phyloP scores from a whole-genome alignment of 768 basidiomycete species.

The Multifurca ochricompacta region DNA sequence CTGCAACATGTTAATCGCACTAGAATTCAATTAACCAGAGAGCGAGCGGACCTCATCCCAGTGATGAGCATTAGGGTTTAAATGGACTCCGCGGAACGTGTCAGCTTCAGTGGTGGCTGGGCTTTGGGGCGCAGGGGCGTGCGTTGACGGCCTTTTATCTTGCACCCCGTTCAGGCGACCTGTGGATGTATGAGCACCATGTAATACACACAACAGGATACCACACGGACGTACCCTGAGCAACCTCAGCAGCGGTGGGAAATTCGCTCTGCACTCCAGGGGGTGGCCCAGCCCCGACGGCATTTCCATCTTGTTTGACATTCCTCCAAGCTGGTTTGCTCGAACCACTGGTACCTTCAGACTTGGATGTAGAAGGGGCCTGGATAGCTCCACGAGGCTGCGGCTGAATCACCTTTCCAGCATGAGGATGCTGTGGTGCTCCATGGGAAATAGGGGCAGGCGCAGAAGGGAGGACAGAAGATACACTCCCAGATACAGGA shows the following conservation, averaged over 20 bases:
- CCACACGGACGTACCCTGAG: conserved; percentile 51
- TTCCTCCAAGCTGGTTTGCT: conserved; percentile 69
- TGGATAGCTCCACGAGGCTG: conserved; percentile 39
- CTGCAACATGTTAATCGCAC: conserved; percentile 32
- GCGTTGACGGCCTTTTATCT: conserved; percentile 39
- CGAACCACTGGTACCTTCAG: conserved; percentile 19
- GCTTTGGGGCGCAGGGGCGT: conserved; percentile 45
- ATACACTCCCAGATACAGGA: conserved; percentile 35
- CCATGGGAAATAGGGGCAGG: conserved; percentile 25
- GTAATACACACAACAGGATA: not conserved
- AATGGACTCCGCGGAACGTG: conserved; percentile 88
- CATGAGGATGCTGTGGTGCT: conserved; percentile 47
- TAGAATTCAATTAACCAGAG: not conserved
- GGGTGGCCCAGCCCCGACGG: conserved; percentile 33
- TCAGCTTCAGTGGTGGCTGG: conserved; percentile 79
- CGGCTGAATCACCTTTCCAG: conserved; percentile 60
- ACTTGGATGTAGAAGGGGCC: conserved; percentile 28
- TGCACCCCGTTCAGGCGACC: conserved; percentile 21
- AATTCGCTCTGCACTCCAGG: conserved; percentile 59
- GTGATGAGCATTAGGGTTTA: conserved; percentile 90
- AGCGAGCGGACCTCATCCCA: conserved; percentile 85
- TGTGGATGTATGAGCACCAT: conserved; percentile 13
- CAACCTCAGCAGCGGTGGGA: conserved; percentile 94
- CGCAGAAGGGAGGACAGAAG: conserved; percentile 30
- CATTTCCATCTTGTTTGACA: conserved; percentile 33